Conservation (phyloP, 176 grass and related monocot genomes). For the Oryza nivara region DNA sequence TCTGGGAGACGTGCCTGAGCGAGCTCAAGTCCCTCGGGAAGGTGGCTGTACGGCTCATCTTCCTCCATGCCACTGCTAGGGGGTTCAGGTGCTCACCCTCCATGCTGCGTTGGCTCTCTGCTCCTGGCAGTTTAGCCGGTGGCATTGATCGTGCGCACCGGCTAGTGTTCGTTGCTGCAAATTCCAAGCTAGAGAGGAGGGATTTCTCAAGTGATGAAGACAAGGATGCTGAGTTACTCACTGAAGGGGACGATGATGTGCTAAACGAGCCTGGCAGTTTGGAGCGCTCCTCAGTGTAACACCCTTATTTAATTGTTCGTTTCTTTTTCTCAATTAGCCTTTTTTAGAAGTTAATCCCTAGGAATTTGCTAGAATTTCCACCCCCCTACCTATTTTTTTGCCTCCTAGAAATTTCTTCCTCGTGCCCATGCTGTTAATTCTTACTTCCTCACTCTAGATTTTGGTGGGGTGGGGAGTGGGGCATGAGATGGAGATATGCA, state of each 20-base stretch:
- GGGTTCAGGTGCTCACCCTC: constrained; percentile 54
- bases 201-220: constrained; percentile 64
- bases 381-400: constrained; percentile 39
- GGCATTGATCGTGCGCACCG: constrained; percentile 48
- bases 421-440: constrained; percentile 64
- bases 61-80: constrained; percentile 69
- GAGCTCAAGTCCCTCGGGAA: constrained; percentile 71
- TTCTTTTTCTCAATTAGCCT: constrained; percentile 14
- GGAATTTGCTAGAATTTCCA: constrained; percentile 51
- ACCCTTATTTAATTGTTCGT: constrained; percentile 44
- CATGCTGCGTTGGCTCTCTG: constrained; percentile 58
- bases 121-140: constrained; percentile 39
- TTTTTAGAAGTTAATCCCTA: constrained; percentile 61
- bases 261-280: constrained; percentile 42
- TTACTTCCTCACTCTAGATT: constrained; percentile 77
- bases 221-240: constrained; percentile 60
- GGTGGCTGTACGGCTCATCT: constrained; percentile 85
- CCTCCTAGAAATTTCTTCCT: constrained; percentile 49
- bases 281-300: constrained; percentile 60
- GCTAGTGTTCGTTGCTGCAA: constrained; percentile 70
- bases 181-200: constrained; percentile 76
- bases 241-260: constrained; percentile 54
- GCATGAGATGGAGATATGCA: constrained; percentile 49
- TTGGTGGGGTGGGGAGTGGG: constrained; percentile 71
- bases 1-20: constrained; percentile 83